These are phyloP conservation scores for Penicillium aurantiogriseum DNA, from an alignment of 2,329 filamentous ascomycete species.

Conservation along the genomic window DNA sequence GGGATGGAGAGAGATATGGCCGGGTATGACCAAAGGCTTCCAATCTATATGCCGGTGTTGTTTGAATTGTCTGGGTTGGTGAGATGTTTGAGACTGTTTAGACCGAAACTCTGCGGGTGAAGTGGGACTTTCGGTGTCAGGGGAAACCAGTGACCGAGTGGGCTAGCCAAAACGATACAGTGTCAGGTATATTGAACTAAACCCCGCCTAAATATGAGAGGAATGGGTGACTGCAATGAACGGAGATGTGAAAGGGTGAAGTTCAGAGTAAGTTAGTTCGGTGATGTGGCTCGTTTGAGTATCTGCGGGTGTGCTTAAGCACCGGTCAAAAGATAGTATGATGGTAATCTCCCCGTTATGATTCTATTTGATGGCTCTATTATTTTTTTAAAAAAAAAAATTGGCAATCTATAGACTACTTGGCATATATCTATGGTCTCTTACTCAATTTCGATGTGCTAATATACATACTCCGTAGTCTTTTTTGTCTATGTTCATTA, in stretches of 20 bases:
- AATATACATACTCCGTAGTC: neutral
- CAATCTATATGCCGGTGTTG: constrained; percentile 23
- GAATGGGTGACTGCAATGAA: neutral
- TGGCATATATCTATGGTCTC: neutral
- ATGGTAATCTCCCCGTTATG: neutral
- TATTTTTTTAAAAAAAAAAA: neutral
- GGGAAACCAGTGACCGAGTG: constrained; percentile 26
- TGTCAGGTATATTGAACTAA: neutral
- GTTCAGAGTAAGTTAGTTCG: neutral
- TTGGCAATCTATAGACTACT: neutral
- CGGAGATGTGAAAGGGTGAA: neutral
- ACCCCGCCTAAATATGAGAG: neutral
- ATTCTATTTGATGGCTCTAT: neutral
- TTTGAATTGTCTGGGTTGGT: constrained; percentile 24
- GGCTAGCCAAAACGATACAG: constrained; percentile 11
- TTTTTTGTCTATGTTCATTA: neutral
- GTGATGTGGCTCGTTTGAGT: constrained; percentile 7
- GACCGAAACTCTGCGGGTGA: constrained; percentile 24
- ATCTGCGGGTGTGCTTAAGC: neutral
- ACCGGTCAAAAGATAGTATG: neutral
- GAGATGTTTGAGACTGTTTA: constrained; percentile 21
- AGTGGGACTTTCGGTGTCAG: constrained; percentile 30
- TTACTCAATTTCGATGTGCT: neutral
- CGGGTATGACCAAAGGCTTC: constrained; percentile 7
- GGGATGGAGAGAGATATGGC: constrained; percentile 6